Evolutionary conservation across 2,329 filamentous ascomycete species (phyloP), one percentile per base, ranked within the genome.

Genomic region (Blastomyces gilchristii): DNA sequence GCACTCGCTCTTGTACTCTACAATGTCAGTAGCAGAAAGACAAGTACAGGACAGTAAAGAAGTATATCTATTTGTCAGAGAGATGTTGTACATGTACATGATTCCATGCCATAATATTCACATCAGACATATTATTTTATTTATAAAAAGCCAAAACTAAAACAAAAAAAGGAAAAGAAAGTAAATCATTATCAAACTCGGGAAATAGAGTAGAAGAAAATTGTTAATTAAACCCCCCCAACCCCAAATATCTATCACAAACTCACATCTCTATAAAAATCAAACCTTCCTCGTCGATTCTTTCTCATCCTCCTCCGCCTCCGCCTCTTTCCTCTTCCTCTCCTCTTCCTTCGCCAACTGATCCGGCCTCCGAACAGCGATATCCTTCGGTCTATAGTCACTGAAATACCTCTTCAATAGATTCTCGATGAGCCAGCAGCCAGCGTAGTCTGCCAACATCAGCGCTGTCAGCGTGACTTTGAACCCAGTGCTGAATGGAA

Each of bases 381-480:
- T 97, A 73, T 97, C 94, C 74, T 96, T 93, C 1, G 94, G 91
- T 68, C 86, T 87, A 79, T 90, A 96, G 76, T 99, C 94, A 67
- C 89, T 93, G 77, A 97, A 99, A 39, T 88, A 75, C 60, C 75
- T 79, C 82, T 99, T 99, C 70, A 99, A 82, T 0, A 85, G 82
- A 68, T 92, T 87, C 78, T 99, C 94, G 65, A 97, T 89, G 45
- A 90, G 65, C 81, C 86, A 97, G 80, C 94, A 99, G 16, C 87
- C 88, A 1, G 79, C 84, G 73, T 92, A 99, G 76, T 99, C 94
- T 45, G 93, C 71, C 7, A 92, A 75, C 94, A 99, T 99, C 71
- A 90, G 82, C 0, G 79, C 76, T 0, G 91, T 95, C 80, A 99
- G 86, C 61, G 88, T 93, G 53, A 83, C 73, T 81, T 96, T 96